Percentiles rank a stretch among this genome's conserved stretches.
Evolutionary conservation across 805 yeast genomes (phyloP).

Genomic region (Yarrowia bubula): DNA sequence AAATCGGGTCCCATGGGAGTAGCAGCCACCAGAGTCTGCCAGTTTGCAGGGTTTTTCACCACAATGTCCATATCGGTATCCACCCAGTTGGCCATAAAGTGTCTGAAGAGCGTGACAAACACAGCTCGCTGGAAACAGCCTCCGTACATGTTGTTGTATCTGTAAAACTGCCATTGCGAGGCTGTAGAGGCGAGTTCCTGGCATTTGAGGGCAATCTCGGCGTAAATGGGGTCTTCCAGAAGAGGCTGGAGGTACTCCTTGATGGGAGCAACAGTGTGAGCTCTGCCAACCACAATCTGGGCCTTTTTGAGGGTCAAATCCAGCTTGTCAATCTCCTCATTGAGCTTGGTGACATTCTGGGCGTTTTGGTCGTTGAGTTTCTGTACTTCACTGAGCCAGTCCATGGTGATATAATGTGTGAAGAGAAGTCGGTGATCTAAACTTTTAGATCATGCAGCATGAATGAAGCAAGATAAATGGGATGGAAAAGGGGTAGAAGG

Average conservation of each 20-base stretch:
- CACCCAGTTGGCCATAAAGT: conserved; percentile 21
- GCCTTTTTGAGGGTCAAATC: conserved; percentile 4
- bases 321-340: conserved; percentile 11
- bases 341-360: neutral
- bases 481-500: too few species aligned
- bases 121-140: conserved; percentile 22
- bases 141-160: conserved; percentile 26
- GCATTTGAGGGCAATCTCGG: neutral
- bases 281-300: conserved; percentile 8
- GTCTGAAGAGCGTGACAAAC: neutral
- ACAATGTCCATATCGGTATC: neutral
- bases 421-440: neutral
- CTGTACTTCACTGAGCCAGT: conserved; percentile 18
- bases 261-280: conserved; percentile 22
- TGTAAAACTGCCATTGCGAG: conserved; percentile 21
- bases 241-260: conserved; percentile 4
- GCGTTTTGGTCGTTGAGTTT: conserved; percentile 18
- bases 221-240: conserved; percentile 3
- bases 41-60: neutral
- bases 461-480: too few species aligned
- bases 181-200: conserved; percentile 8
- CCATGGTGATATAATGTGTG: neutral
- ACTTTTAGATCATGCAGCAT: neutral
- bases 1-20: conserved; percentile 10
- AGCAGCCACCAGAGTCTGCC: neutral